Percentiles rank a stretch among this genome's conserved stretches.
Conservation (phyloP, 148 eudicot genomes). For the Pouteria glomerata region DNA sequence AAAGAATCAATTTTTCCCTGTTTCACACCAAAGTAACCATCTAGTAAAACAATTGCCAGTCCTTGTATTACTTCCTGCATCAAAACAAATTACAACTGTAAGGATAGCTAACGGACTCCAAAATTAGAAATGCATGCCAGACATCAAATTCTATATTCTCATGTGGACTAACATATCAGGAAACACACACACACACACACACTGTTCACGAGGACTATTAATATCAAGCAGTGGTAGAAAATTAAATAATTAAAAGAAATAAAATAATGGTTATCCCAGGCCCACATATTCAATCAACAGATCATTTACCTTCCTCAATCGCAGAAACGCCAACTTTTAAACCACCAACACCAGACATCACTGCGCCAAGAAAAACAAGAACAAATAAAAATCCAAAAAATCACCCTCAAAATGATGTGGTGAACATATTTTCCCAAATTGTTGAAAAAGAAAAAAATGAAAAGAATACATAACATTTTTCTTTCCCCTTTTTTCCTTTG, state of each 20-base stretch:
- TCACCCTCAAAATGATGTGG: background rate
- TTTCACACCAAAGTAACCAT: no score
- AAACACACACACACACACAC: no score
- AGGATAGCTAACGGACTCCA: no score
- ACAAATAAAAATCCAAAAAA: background rate
- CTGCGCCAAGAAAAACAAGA: constrained; percentile 37
- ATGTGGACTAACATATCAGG: no score
- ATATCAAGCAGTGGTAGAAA: background rate
- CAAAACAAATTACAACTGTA: no score
- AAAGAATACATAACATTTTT: background rate
- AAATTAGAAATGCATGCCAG: no score
- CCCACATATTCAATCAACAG: background rate
- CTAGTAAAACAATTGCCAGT: no score
- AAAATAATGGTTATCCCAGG: background rate
- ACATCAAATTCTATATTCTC: no score
- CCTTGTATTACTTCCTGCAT: no score
- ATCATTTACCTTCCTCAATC: constrained; percentile 56
- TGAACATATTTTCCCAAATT: background rate
- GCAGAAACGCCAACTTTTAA: constrained; percentile 72
- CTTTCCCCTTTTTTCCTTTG: background rate
- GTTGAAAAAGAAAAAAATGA: background rate
- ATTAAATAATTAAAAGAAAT: background rate
- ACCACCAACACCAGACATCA: constrained; percentile 94
- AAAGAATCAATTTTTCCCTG: no score
- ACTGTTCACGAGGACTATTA: no score